phyloP scores from a whole-genome alignment of 805 yeast species.

The Ogataea trehaloabstinens region DNA sequence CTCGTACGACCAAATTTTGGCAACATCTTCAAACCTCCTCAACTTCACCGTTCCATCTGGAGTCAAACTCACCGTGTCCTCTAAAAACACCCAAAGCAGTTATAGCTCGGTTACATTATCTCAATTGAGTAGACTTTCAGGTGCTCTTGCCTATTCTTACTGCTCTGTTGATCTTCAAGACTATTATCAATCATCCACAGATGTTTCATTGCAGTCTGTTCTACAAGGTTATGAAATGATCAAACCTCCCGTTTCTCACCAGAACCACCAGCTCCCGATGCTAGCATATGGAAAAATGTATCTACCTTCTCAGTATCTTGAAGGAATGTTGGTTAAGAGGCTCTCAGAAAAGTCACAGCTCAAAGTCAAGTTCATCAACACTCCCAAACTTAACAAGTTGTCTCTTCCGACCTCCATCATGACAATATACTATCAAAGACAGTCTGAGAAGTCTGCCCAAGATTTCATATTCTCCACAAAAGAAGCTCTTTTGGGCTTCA shows the following conservation, averaged over 20 bases:
- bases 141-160: constrained; percentile 80
- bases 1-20: constrained; percentile 69
- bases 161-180: constrained; percentile 53
- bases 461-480: constrained; percentile 82
- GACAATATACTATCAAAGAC: constrained; percentile 70
- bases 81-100: constrained; percentile 65
- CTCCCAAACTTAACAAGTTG: constrained; percentile 32
- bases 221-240: constrained; percentile 65
- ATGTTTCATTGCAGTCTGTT: constrained; percentile 61
- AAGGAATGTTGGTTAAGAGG: constrained; percentile 78
- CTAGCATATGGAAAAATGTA: constrained; percentile 83
- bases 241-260: constrained; percentile 7
- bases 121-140: constrained; percentile 63
- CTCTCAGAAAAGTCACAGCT: constrained; percentile 60
- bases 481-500: constrained; percentile 77
- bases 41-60: constrained; percentile 75
- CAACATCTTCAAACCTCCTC: constrained; percentile 66
- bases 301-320: constrained; percentile 82
- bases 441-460: constrained; percentile 58
- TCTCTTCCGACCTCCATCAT: constrained; percentile 41
- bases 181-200: constrained; percentile 48
- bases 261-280: constrained; percentile 29
- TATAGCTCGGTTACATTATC: constrained; percentile 73
- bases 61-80: constrained; percentile 60
- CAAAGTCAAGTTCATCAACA: constrained; percentile 72